Evolutionary conservation across 2,329 filamentous ascomycete species (phyloP).

Genomic region (Capronia americana): DNA sequence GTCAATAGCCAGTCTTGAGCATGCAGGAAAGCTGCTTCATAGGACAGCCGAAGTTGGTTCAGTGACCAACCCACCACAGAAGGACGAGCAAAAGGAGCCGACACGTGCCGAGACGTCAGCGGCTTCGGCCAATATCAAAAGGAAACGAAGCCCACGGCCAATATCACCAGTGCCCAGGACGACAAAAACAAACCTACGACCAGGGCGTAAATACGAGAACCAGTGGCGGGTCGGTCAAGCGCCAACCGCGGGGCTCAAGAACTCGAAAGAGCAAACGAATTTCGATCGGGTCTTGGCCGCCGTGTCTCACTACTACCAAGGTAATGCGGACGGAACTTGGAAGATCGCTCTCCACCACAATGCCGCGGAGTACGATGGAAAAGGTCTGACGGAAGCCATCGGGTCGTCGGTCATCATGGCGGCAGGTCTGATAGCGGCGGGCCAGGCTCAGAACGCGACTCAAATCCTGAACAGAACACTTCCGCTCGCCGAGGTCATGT

Average conservation of each 20-base stretch:
- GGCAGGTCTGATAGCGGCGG: constrained; percentile 18
- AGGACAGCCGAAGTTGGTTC: not conserved
- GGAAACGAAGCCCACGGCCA: constrained; percentile 61
- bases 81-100: not conserved
- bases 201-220: constrained; percentile 21
- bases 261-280: constrained; percentile 12
- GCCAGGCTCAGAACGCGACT: constrained; percentile 9
- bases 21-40: not conserved
- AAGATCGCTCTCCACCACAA: constrained; percentile 14
- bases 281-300: constrained; percentile 15
- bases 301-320: constrained; percentile 13
- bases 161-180: constrained; percentile 37
- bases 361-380: constrained; percentile 11
- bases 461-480: constrained; percentile 9
- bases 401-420: constrained; percentile 11
- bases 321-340: constrained; percentile 21
- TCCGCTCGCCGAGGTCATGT: constrained; percentile 8
- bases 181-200: constrained; percentile 43
- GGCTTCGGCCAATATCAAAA: constrained; percentile 60
- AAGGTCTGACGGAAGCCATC: constrained; percentile 8
- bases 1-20: not conserved
- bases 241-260: constrained; percentile 10
- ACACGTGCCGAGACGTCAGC: not conserved
- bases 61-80: not conserved
- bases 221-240: constrained; percentile 25